These are phyloP conservation scores for Circinella minor DNA, from an alignment of 371 early-diverging fungal species.

Conservation along the genomic window DNA sequence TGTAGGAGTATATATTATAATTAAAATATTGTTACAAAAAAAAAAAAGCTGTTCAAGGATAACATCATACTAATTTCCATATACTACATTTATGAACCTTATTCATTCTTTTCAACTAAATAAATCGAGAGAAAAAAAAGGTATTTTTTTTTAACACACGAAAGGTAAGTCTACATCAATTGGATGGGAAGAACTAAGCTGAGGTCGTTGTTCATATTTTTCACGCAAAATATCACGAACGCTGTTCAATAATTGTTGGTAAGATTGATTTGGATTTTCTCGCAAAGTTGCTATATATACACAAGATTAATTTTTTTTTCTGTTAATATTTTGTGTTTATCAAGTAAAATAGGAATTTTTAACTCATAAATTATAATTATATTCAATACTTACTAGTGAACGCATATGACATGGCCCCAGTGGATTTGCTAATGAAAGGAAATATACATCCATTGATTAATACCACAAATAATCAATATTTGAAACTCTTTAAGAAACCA, in stretches of 20 bases:
- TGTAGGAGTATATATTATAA: too few species aligned
- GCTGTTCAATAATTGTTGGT: constrained; percentile 75
- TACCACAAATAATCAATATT: too few species aligned
- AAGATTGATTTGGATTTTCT: constrained; percentile 69
- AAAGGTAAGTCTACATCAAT: constrained; percentile 79
- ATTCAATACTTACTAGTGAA: constrained; percentile 53
- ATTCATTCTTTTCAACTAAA: too few species aligned
- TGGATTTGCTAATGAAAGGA: constrained; percentile 23
- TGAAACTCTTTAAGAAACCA: too few species aligned
- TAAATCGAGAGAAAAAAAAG: background rate
- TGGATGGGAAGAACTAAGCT: constrained; percentile 76
- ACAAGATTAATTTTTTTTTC: too few species aligned
- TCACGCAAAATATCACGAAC: constrained; percentile 74
- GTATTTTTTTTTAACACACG: constrained; percentile 27
- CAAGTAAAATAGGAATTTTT: background rate
- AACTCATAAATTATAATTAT: background rate
- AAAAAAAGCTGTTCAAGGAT: too few species aligned
- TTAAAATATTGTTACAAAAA: too few species aligned
- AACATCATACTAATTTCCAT: too few species aligned
- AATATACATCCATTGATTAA: too few species aligned
- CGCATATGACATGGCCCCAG: constrained; percentile 90
- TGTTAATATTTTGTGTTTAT: background rate
- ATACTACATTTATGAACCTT: too few species aligned
- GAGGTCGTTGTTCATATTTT: constrained; percentile 84
- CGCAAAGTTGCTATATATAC: constrained; percentile 47